These are phyloP conservation scores for Coemansia pectinata DNA, from an alignment of 192 early-diverging fungal species.

Conservation along the genomic window DNA sequence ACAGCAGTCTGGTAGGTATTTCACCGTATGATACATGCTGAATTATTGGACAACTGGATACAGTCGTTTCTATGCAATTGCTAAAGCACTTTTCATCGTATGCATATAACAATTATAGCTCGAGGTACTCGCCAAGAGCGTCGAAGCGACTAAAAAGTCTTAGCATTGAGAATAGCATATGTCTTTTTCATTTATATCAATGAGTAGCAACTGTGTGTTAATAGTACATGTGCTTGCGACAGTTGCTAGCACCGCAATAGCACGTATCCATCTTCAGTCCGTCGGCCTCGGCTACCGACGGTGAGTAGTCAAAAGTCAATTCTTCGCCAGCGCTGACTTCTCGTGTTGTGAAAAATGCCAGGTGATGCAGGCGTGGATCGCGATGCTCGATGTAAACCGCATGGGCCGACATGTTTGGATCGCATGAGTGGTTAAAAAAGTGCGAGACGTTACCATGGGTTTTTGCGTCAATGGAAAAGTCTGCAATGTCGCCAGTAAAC, in stretches of 20 bases:
- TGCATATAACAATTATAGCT: constrained; percentile 9
- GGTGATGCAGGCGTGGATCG: constrained; percentile 72
- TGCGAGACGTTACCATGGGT: constrained; percentile 87
- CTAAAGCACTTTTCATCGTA: neutral
- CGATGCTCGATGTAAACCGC: constrained; percentile 73
- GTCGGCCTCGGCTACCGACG: constrained; percentile 28
- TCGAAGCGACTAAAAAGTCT: constrained; percentile 4
- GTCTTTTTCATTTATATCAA: neutral
- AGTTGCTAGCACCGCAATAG: constrained; percentile 27
- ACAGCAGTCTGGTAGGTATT: constrained; percentile 25
- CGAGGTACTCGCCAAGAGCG: constrained; percentile 6
- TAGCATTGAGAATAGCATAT: constrained; percentile 1
- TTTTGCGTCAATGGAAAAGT: constrained; percentile 91
- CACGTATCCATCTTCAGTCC: constrained; percentile 16
- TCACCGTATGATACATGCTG: neutral
- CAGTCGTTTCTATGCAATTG: neutral
- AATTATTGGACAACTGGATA: neutral
- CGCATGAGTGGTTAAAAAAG: constrained; percentile 98
- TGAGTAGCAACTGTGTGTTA: neutral
- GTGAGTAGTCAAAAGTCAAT: constrained; percentile 72
- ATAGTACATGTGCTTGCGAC: constrained; percentile 27
- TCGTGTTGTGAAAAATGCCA: constrained; percentile 89
- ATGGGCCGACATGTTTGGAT: constrained; percentile 74
- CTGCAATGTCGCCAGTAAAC: constrained; percentile 88
- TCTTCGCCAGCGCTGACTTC: constrained; percentile 77